Evolutionary conservation across 257 asterid genomes (phyloP).

Genomic region (Verbena officinalis): DNA sequence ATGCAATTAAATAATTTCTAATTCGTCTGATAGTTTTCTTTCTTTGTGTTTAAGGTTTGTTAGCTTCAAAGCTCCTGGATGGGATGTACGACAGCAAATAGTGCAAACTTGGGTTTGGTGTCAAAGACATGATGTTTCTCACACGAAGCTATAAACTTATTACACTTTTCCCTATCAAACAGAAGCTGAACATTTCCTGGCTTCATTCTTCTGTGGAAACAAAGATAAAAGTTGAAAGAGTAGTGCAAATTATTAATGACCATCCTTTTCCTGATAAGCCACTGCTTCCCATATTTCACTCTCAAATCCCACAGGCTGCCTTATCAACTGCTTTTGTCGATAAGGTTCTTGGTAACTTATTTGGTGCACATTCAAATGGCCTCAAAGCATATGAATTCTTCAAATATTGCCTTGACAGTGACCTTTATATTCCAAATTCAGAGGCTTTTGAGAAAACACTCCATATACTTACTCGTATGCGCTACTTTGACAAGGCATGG

Average conservation of each 20-base stretch:
- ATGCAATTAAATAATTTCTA: too few relatives aligned
- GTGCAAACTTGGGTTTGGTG: neutral
- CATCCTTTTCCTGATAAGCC: constrained; percentile 70
- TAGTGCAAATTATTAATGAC: constrained; percentile 57
- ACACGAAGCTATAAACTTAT: constrained; percentile 9
- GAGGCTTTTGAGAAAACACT: constrained; percentile 91
- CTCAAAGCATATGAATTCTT: constrained; percentile 82
- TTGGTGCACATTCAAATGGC: constrained; percentile 87
- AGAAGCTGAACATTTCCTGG: constrained; percentile 35
- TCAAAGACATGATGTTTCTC: constrained; percentile 36
- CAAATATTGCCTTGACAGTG: constrained; percentile 57
- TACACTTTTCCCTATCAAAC: constrained; percentile 25
- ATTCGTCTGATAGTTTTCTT: neutral
- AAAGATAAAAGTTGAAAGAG: constrained; percentile 41
- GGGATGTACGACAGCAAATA: neutral
- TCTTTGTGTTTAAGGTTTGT: neutral
- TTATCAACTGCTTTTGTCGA: constrained; percentile 66
- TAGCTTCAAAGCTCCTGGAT: constrained; percentile 1
- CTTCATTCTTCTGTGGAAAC: constrained; percentile 38
- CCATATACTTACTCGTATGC: constrained; percentile 89
- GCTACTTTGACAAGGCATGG: constrained; percentile 87
- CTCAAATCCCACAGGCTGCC: constrained; percentile 40
- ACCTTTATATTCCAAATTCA: constrained; percentile 61
- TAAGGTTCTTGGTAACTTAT: constrained; percentile 72
- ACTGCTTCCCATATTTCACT: constrained; percentile 51